A percentile compares a stretch with the other conserved stretches of the same genome.
phyloP scores from a whole-genome alignment of 805 yeast species.

The Wickerhamomyces rabaulensis region DNA sequence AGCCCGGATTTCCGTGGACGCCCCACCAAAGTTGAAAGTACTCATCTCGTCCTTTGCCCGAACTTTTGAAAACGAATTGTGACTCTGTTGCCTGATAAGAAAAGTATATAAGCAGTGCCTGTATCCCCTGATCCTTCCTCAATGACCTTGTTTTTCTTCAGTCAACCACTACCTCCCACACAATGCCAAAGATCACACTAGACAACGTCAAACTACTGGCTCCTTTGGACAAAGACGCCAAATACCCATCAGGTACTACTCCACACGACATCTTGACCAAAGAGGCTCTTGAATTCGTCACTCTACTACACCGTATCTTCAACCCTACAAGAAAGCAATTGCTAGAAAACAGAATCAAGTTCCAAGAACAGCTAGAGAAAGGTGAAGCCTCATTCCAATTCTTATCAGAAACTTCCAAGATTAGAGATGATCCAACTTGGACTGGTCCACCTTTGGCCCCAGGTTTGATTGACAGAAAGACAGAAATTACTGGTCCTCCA shows the following conservation, averaged over 20 bases:
- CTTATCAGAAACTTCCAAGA: slow-evolving; percentile 57
- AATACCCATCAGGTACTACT: slow-evolving; percentile 35
- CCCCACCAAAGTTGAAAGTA: slow-evolving; percentile 1
- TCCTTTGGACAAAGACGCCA: slow-evolving; percentile 25
- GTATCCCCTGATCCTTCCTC: neutral
- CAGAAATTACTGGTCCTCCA: slow-evolving; percentile 85
- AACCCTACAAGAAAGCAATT: slow-evolving; percentile 52
- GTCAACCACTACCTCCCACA: neutral
- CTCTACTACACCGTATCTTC: slow-evolving; percentile 68
- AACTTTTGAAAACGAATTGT: neutral
- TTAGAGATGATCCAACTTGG: slow-evolving; percentile 73
- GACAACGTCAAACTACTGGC: slow-evolving; percentile 32
- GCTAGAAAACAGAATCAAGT: slow-evolving; percentile 52
- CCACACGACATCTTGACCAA: slow-evolving; percentile 33
- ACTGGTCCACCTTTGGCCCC: slow-evolving; percentile 68
- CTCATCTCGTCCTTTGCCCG: neutral
- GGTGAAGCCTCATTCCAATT: slow-evolving; percentile 42
- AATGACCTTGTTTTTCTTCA: too few species aligned
- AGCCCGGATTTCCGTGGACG: neutral
- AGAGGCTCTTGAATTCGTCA: slow-evolving; percentile 57
- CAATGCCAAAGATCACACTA: slow-evolving; percentile 21
- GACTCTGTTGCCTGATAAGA: neutral
- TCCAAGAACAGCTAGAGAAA: slow-evolving; percentile 54
- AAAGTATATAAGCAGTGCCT: neutral
- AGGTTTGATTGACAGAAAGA: slow-evolving; percentile 68